phyloP scores from a whole-genome alignment of 352 stramenopile species.

The Peronospora belbahrii region DNA sequence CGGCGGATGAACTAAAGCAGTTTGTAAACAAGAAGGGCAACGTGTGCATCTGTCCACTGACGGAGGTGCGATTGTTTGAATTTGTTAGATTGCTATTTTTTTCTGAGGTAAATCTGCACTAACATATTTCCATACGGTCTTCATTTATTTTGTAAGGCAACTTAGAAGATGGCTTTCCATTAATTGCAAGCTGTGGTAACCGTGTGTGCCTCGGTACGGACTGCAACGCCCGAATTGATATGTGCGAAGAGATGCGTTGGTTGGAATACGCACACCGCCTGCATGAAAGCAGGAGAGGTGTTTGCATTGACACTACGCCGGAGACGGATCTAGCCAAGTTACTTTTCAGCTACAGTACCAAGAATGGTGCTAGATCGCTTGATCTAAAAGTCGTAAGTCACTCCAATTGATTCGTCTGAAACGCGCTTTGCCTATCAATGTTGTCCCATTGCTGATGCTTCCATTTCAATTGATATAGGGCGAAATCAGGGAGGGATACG shows the following conservation, averaged over 20 bases:
- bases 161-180: constrained; percentile 59
- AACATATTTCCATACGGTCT: too few species aligned
- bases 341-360: constrained; percentile 60
- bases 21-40: constrained; percentile 59
- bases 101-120: too few species aligned
- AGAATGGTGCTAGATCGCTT: constrained; percentile 52
- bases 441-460: neutral
- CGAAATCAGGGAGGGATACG: constrained; percentile 55
- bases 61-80: constrained; percentile 26
- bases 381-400: constrained; percentile 59
- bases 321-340: constrained; percentile 57
- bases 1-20: constrained; percentile 41
- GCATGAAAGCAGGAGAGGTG: constrained; percentile 51
- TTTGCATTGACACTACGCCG: constrained; percentile 44
- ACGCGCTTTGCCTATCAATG: constrained; percentile 3
- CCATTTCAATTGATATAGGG: constrained; percentile 21
- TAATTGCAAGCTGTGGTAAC: constrained; percentile 55
- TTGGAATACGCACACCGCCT: constrained; percentile 69
- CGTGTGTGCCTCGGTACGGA: constrained; percentile 66
- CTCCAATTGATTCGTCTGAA: neutral
- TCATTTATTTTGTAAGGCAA: too few species aligned
- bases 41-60: constrained; percentile 70
- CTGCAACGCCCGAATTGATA: constrained; percentile 75
- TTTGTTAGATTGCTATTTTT: neutral
- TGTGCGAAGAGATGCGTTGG: constrained; percentile 81